Evolutionary conservation across 495 filamentous ascomycete genomes (phyloP).

Genomic region (Neurospora intermedia): DNA sequence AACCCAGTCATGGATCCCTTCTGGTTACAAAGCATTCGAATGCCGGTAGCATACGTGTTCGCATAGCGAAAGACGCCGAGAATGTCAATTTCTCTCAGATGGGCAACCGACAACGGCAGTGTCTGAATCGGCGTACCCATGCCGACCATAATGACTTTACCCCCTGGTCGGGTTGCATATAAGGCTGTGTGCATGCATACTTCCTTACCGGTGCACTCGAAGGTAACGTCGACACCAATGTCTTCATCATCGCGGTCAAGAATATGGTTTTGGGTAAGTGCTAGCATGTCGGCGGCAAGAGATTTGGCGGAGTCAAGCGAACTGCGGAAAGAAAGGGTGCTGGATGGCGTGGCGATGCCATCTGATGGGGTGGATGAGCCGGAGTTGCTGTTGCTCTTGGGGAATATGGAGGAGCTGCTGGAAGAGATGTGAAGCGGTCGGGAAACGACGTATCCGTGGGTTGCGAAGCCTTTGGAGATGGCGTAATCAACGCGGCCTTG

Average conservation of each 20-base stretch:
- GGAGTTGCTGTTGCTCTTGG: conserved; percentile 19
- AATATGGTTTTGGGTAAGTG: conserved; percentile 28
- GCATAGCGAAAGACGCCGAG: conserved; percentile 88
- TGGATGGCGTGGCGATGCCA: conserved; percentile 36
- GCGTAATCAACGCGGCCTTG: conserved; percentile 65
- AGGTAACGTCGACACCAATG: conserved; percentile 65
- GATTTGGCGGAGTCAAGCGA: conserved; percentile 49
- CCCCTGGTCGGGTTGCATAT: conserved; percentile 69
- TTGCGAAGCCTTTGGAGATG: conserved; percentile 56
- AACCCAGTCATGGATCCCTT: conserved; percentile 35
- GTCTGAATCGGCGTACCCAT: conserved; percentile 93
- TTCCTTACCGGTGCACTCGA: conserved; percentile 88
- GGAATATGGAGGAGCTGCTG: conserved; percentile 31
- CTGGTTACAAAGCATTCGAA: conserved; percentile 51
- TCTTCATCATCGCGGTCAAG: conserved; percentile 33
- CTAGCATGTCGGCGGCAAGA: conserved; percentile 41
- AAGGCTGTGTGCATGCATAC: conserved; percentile 78
- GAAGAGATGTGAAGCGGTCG: conserved; percentile 27
- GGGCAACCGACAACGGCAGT: conserved; percentile 72
- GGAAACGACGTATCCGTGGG: conserved; percentile 55
- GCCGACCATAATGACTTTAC: conserved; percentile 76
- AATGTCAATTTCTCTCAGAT: conserved; percentile 81
- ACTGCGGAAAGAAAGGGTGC: conserved; percentile 25
- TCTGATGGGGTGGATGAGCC: conserved; percentile 32
- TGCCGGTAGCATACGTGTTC: conserved; percentile 75